Conservation (phyloP, 2,329 filamentous ascomycete genomes). For the Penicillium sp. region DNA sequence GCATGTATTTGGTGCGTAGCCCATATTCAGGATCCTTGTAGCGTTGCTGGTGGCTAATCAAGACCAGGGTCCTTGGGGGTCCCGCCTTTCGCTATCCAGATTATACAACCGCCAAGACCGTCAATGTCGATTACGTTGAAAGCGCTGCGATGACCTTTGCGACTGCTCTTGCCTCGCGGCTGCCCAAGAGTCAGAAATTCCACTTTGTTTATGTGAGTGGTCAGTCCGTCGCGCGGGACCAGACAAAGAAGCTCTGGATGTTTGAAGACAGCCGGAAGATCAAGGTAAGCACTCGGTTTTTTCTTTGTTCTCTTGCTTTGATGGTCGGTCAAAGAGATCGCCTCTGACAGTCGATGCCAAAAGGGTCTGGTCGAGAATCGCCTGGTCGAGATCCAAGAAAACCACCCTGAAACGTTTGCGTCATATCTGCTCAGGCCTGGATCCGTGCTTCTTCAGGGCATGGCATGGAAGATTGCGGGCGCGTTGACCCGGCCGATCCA, state of each 20-base stretch:
- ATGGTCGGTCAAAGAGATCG: too few species aligned
- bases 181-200: not conserved
- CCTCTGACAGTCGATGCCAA: not conserved
- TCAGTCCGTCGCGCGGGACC: not conserved
- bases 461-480: not conserved
- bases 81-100: not conserved
- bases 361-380: not conserved
- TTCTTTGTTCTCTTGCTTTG: not conserved
- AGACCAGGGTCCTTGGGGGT: not conserved
- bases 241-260: not conserved
- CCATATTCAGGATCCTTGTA: not conserved
- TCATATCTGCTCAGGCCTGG: not conserved
- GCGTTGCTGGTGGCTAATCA: not conserved
- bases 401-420: not conserved
- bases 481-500: not conserved
- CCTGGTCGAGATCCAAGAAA: not conserved
- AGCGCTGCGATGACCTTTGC: not conserved
- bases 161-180: not conserved
- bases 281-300: not conserved
- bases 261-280: not conserved
- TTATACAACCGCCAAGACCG: not conserved
- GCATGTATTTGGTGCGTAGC: not conserved
- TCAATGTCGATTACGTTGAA: not conserved
- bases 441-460: not conserved
- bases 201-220: not conserved